Conservation (phyloP, 2,329 filamentous ascomycete species). For the Phaeomoniella chlamydospora region DNA sequence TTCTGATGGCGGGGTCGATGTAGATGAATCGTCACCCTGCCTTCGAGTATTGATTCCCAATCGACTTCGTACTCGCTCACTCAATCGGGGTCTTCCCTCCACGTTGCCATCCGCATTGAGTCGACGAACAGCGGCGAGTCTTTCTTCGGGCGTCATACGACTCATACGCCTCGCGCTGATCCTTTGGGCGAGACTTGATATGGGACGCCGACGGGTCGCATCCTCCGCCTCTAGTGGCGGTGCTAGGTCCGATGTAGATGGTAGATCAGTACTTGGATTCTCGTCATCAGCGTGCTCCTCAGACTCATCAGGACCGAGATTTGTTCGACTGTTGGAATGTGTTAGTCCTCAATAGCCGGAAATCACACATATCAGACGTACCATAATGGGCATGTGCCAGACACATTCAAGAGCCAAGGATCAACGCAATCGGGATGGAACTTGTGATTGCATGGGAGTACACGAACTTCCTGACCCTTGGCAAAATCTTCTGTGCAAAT, state of each 20-base stretch:
- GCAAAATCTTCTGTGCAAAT: conserved; percentile 58
- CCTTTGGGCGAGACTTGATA: not conserved
- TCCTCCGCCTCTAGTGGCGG: not conserved
- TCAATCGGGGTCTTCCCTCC: not conserved
- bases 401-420: conserved; percentile 56
- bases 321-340: no score
- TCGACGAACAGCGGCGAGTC: conserved; percentile 2
- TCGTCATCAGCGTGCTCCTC: not conserved
- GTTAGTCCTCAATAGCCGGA: no score
- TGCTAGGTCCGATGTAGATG: not conserved
- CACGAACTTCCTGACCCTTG: conserved; percentile 51
- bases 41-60: not conserved
- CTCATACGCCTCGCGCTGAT: not conserved
- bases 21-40: not conserved
- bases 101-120: not conserved
- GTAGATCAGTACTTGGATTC: not conserved
- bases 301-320: no score
- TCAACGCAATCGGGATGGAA: conserved; percentile 56
- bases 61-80: not conserved
- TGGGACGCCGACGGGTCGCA: not conserved
- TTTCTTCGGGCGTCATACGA: not conserved
- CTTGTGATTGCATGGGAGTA: conserved; percentile 53
- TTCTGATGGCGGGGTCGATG: not conserved
- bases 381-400: conserved; percentile 19
- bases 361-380: no score